Percentiles rank a stretch among this genome's conserved stretches.
Conservation (phyloP, 495 filamentous ascomycete genomes). For the Astrothelium macrocarpum region DNA sequence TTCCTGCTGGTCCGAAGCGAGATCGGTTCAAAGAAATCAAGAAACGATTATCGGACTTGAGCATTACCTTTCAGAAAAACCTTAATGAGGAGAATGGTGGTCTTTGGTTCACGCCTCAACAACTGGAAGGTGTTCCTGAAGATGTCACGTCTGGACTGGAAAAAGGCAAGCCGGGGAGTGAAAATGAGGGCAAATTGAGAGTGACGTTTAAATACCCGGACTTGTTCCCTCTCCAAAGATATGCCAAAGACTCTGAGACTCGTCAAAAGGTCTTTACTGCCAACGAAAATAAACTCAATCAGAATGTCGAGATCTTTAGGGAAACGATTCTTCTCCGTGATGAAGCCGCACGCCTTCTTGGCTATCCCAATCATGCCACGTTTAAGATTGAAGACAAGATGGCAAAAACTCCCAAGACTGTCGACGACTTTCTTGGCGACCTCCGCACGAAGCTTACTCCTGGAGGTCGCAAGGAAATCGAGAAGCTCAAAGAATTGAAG, state of each 20-base stretch:
- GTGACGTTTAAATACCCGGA: constrained; percentile 65
- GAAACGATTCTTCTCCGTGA: constrained; percentile 84
- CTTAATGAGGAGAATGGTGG: constrained; percentile 61
- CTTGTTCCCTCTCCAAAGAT: constrained; percentile 56
- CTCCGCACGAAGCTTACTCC: constrained; percentile 62
- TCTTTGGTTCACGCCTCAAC: constrained; percentile 52
- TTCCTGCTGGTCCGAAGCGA: constrained; percentile 51
- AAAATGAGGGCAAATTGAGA: constrained; percentile 52
- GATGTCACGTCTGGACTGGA: constrained; percentile 44
- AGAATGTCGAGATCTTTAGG: constrained; percentile 76
- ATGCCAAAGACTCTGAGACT: constrained; percentile 47
- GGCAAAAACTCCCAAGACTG: constrained; percentile 84
- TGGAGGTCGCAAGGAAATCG: constrained; percentile 69
- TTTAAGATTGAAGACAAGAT: constrained; percentile 95
- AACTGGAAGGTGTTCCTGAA: constrained; percentile 55
- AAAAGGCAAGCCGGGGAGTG: constrained; percentile 30
- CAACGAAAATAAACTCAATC: constrained; percentile 75
- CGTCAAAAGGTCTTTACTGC: constrained; percentile 48
- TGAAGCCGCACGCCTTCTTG: constrained; percentile 82
- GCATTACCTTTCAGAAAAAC: constrained; percentile 59
- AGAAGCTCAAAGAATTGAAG: constrained; percentile 67
- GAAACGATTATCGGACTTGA: constrained; percentile 55
- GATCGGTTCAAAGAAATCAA: constrained; percentile 66
- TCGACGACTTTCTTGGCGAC: constrained; percentile 75
- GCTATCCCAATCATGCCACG: constrained; percentile 85